Percentiles rank a stretch among this genome's conserved stretches.
These are phyloP conservation scores for Epichloe bromicola DNA, from an alignment of 2,329 filamentous ascomycete species.

Conservation along the genomic window DNA sequence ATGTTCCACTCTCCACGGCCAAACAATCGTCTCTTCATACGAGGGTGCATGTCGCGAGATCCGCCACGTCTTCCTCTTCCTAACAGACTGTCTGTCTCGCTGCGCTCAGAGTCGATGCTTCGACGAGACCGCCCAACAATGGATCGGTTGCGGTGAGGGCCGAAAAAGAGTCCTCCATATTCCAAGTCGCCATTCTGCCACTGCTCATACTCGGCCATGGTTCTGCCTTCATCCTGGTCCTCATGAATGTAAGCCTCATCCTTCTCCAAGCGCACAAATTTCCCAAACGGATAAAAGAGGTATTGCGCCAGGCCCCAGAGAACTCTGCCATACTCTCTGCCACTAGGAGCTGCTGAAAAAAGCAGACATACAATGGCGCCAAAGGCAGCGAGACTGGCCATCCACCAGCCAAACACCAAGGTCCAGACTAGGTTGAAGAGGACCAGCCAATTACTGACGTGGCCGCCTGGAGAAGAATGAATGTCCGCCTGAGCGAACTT, in stretches of 20 bases:
- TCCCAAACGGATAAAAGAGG: constrained; percentile 90
- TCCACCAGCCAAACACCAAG: constrained; percentile 90
- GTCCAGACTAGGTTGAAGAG: constrained; percentile 90
- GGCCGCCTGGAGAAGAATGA: constrained; percentile 81
- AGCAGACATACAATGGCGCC: constrained; percentile 69
- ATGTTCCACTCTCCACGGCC: constrained; percentile 93
- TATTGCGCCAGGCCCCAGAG: constrained; percentile 77
- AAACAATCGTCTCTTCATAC: constrained; percentile 73
- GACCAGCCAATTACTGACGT: constrained; percentile 71
- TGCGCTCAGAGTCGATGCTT: constrained; percentile 72
- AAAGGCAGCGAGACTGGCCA: constrained; percentile 60
- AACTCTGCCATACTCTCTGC: constrained; percentile 71
- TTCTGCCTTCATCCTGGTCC: constrained; percentile 88
- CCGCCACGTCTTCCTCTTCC: constrained; percentile 45
- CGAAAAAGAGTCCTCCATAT: constrained; percentile 91
- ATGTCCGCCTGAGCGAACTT: constrained; percentile 95
- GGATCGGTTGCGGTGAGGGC: constrained; percentile 63
- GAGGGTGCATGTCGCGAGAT: constrained; percentile 23
- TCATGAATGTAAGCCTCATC: constrained; percentile 92
- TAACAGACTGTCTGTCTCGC: constrained; percentile 82
- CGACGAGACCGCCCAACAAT: constrained; percentile 76
- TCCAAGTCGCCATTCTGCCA: constrained; percentile 98
- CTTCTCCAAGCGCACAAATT: constrained; percentile 84
- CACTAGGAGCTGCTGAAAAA: constrained; percentile 67
- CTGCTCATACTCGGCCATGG: constrained; percentile 96